Base-by-base conservation (phyloP, 441 rosid species). In the Syzygium malaccense region DNA sequence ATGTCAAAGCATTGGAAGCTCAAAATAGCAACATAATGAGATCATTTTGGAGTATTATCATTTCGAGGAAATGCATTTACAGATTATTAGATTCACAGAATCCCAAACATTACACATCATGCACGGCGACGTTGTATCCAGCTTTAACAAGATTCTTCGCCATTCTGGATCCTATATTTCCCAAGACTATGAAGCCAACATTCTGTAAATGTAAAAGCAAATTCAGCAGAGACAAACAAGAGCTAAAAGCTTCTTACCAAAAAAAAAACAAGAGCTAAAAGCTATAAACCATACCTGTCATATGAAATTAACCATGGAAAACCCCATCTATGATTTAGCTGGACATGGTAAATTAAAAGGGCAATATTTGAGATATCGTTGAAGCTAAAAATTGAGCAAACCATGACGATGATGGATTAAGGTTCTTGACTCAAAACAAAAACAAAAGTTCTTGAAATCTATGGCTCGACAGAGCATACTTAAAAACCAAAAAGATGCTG, bases 121-220 rank as follows among this genome's bases (percentile, higher is more conserved):
- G 94, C 92, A 97, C 96, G 13, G 95, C 91, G 87, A 97, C 88
- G 78, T 92, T 94, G 93, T 90, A 95, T 91, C 99, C 98, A 92
- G 97, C 96, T 92, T 94, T 96, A 85, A 96, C 88, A 58, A 98
- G 95, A 93, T 96, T 98, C 86, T 93, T 92, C 55, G 96, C 99
- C 99, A 98, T 98, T 91, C 98, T 95, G 78, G 95, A 96, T 88
- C 98, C 99, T 98, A 98, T 98, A 90, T 95, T 96, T 85, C 99
- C 99, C 90, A 98, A 97, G 87, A 99, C 99, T 85, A 98, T 94
- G 94, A 98, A 98, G 85, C 99, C 99, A 91, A 98, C 93, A 92
- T 88, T 94, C 99, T 98, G 98, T 7, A 51, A 30, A 51, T 20
- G 75, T 32, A 68, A 53, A 75, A 78, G 62, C 18, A 55, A 87